A percentile compares a stretch with the other conserved stretches of the same genome.
Evolutionary conservation across 2,329 filamentous ascomycete species (phyloP).

Genomic region (Chaetomium strumarium): DNA sequence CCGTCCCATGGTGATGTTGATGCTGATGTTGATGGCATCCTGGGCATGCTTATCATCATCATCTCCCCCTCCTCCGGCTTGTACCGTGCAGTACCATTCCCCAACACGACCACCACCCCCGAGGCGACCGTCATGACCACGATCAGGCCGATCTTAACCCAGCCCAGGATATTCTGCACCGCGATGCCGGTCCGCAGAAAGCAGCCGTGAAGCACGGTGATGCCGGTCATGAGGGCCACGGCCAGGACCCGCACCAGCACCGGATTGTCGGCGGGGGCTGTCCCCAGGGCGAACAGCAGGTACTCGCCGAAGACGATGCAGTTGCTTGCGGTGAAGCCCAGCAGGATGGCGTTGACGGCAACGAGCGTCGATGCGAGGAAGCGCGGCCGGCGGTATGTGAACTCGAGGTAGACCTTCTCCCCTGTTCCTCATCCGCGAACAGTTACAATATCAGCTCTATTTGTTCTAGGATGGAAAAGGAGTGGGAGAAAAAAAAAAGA

Average conservation of each 20-base stretch:
- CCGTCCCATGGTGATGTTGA: slow-evolving; percentile 39
- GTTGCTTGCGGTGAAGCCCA: slow-evolving; percentile 65
- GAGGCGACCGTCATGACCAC: slow-evolving; percentile 53
- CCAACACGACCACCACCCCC: slow-evolving; percentile 51
- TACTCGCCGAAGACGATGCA: slow-evolving; percentile 66
- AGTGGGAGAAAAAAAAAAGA: too few relatives aligned
- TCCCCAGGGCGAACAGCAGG: slow-evolving; percentile 51
- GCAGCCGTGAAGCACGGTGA: slow-evolving; percentile 55
- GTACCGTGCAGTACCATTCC: slow-evolving; percentile 31
- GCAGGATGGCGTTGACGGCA: slow-evolving; percentile 55
- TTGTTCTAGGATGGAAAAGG: too few relatives aligned
- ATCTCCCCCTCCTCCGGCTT: slow-evolving; percentile 11
- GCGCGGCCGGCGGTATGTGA: slow-evolving; percentile 56
- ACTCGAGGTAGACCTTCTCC: slow-evolving; percentile 66
- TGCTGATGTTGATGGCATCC: too few relatives aligned
- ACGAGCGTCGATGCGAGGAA: slow-evolving; percentile 60
- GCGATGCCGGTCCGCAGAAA: slow-evolving; percentile 52
- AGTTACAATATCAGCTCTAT: too few relatives aligned
- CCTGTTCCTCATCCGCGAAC: slow-evolving; percentile 6
- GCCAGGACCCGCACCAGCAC: slow-evolving; percentile 50
- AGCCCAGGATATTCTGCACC: slow-evolving; percentile 57
- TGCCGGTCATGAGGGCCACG: slow-evolving; percentile 47
- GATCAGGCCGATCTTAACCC: slow-evolving; percentile 56
- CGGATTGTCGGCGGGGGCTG: slow-evolving; percentile 41
- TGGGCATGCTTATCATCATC: not conserved